Conservation (phyloP, 1,139 yeast genomes). For the Blastobotrys aristatus region DNA sequence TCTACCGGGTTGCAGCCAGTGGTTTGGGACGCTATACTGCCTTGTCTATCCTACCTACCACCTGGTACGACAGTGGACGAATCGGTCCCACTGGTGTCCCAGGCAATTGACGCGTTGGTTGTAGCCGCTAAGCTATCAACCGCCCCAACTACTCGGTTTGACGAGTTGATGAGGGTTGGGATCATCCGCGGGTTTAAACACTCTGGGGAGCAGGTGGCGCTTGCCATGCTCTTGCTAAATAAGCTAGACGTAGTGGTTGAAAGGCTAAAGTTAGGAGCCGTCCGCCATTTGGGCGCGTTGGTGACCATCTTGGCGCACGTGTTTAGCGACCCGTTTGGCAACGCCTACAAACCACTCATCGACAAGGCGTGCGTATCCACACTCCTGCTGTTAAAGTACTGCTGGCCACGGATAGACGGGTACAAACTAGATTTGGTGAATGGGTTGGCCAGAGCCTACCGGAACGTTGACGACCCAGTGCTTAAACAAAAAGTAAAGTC, state of each 20-base stretch:
- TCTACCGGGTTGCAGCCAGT: slow-evolving; percentile 43
- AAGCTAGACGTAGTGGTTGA: slow-evolving; percentile 16
- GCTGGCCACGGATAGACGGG: slow-evolving; percentile 34
- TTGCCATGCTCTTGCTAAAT: slow-evolving; percentile 20
- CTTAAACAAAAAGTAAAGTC: not conserved
- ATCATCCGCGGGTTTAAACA: slow-evolving; percentile 27
- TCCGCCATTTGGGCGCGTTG: slow-evolving; percentile 28
- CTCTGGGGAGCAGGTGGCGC: slow-evolving; percentile 22
- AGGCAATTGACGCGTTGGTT: slow-evolving; percentile 18
- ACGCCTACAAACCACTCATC: slow-evolving; percentile 25
- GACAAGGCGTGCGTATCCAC: slow-evolving; percentile 23
- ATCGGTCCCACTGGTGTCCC: slow-evolving; percentile 14
- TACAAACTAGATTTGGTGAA: slow-evolving; percentile 36
- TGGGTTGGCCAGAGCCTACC: slow-evolving; percentile 31
- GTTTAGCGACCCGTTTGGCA: slow-evolving; percentile 33
- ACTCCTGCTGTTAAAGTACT: slow-evolving; percentile 23
- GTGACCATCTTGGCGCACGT: slow-evolving; percentile 25
- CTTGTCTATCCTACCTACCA: slow-evolving; percentile 25
- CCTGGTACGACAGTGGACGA: slow-evolving; percentile 17
- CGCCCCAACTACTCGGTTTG: slow-evolving; percentile 19
- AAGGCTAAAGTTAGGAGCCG: slow-evolving; percentile 18
- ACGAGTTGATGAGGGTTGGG: slow-evolving; percentile 29
- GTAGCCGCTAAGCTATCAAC: slow-evolving; percentile 19
- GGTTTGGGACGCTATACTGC: slow-evolving; percentile 39
- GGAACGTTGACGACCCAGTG: slow-evolving; percentile 8